phyloP scores from a whole-genome alignment of 2,329 filamentous ascomycete genomes.

The Corynespora cassiicola region DNA sequence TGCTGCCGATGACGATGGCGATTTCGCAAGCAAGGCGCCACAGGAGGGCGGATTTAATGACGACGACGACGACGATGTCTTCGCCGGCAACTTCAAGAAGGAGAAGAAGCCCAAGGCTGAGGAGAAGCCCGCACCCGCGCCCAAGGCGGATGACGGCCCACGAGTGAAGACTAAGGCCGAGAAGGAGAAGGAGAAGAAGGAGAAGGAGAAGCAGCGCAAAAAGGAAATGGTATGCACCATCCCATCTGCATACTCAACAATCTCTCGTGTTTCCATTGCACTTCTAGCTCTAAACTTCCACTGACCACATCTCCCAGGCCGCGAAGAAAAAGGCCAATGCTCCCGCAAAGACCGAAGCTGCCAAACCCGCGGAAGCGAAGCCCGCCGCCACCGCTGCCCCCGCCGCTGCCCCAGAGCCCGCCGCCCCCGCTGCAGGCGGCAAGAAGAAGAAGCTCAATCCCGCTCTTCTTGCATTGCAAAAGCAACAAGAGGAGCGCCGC shows the following conservation, averaged over 20 bases:
- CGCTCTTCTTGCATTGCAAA: constrained; percentile 75
- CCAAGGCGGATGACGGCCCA: constrained; percentile 48
- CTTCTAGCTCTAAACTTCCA: neutral
- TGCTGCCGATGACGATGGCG: constrained; percentile 46
- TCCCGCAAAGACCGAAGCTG: constrained; percentile 51
- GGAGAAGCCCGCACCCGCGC: constrained; percentile 40
- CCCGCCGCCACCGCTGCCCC: constrained; percentile 40
- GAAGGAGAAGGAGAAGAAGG: constrained; percentile 98
- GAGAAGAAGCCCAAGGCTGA: constrained; percentile 66
- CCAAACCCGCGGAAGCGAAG: constrained; percentile 51
- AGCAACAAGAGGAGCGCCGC: constrained; percentile 81
- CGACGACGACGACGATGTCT: constrained; percentile 84
- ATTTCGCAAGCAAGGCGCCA: constrained; percentile 72
- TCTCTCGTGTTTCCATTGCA: neutral
- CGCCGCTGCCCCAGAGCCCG: constrained; percentile 35
- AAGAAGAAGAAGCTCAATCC: constrained; percentile 92
- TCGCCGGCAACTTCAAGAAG: constrained; percentile 69
- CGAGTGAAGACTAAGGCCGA: constrained; percentile 93
- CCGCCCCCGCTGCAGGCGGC: constrained; percentile 54
- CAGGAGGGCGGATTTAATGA: constrained; percentile 73
- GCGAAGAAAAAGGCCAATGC: constrained; percentile 65
- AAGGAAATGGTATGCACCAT: constrained; percentile 81
- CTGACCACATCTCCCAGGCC: constrained; percentile 41
- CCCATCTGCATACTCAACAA: neutral
- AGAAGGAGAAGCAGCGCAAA: constrained; percentile 97